Evolutionary conservation across 495 filamentous ascomycete species (phyloP), one percentile per base, ranked within the genome.

Genomic region (Penicillium dipodomyicola): DNA sequence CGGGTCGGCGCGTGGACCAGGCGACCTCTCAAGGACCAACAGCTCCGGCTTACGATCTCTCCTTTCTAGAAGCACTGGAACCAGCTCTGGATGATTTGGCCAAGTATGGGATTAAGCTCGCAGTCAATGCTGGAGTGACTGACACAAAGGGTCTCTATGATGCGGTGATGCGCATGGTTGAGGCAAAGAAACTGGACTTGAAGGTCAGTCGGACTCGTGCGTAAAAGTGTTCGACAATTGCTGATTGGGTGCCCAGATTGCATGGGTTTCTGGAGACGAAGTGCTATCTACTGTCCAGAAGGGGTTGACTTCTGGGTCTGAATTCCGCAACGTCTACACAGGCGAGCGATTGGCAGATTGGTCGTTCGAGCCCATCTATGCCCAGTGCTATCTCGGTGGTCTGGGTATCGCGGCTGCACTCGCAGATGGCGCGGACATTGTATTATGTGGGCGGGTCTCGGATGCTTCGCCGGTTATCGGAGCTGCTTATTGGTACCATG

Each of bases 81-180:
- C 82, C 82, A 5, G 80, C 81, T 1, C 60, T 84, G 10, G 64
- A 65, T 3, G 60, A 82, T 60, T 60, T 86, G 43, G 77, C 81
- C 0, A 75, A 75, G 47, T 53, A 82, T 55, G 58, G 71, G 0
- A 84, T 85, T 61, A 82, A 80, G 56, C 46, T 86, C 8, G 82
- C 79, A 14, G 82, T 82, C 50, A 86, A 86, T 72, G 82, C 82
- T 29, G 83, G 83, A 0, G 80, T 78, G 6, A 65, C 71, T 1
- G 80, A 84, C 60, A 80, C 79, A 0, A 60, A 78, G 62, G 69
- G 67, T 17, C 69, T 84, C 2, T 72, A 74, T 41, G 63, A 80
- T 22, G 77, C 67, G 17, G 77, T 84, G 0, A 64, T 52, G 30
- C 57, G 73, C 23, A 73, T 80, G 72, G 67, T 82, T 12, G 54